phyloP scores from a whole-genome alignment of 2,329 filamentous ascomycete genomes.

The Graphilbum sp. region DNA sequence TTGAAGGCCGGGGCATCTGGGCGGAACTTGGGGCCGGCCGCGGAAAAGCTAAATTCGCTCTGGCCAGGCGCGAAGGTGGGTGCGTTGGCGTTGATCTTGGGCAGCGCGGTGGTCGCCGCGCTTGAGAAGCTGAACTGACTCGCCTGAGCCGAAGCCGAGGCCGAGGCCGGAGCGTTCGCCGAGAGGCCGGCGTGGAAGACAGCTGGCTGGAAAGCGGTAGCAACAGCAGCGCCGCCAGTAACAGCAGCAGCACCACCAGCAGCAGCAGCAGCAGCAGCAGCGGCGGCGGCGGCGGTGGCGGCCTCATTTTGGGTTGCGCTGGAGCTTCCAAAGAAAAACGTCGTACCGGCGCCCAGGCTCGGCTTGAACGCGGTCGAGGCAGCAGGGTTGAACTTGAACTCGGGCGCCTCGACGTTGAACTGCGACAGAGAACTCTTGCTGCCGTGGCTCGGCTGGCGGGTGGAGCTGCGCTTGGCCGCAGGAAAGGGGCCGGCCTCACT shows the following conservation, averaged over 20 bases:
- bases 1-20: conserved; percentile 65
- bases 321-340: conserved; percentile 30
- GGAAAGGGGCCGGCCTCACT: conserved; percentile 30
- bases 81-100: conserved; percentile 52
- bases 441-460: conserved; percentile 37
- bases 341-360: conserved; percentile 10
- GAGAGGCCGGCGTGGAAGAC: conserved; percentile 28
- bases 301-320: conserved; percentile 11
- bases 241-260: too few relatives aligned
- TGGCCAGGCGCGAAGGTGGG: conserved; percentile 54
- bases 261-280: too few relatives aligned
- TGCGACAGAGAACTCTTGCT: conserved; percentile 59
- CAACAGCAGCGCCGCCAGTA: too few relatives aligned
- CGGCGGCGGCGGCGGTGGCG: too few relatives aligned
- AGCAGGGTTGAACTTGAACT: conserved; percentile 61
- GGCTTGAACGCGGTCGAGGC: conserved; percentile 35
- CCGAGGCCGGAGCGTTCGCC: conserved; percentile 16
- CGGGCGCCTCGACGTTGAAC: conserved; percentile 76
- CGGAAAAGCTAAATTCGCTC: conserved; percentile 52
- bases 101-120: conserved; percentile 19
- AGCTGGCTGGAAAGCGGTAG: conserved; percentile 36
- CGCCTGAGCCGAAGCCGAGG: conserved; percentile 19
- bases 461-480: conserved; percentile 18
- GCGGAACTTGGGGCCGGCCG: conserved; percentile 51
- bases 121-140: conserved; percentile 26